phyloP scores from a whole-genome alignment of 768 basidiomycete genomes.

The Tubosaeta sp. region DNA sequence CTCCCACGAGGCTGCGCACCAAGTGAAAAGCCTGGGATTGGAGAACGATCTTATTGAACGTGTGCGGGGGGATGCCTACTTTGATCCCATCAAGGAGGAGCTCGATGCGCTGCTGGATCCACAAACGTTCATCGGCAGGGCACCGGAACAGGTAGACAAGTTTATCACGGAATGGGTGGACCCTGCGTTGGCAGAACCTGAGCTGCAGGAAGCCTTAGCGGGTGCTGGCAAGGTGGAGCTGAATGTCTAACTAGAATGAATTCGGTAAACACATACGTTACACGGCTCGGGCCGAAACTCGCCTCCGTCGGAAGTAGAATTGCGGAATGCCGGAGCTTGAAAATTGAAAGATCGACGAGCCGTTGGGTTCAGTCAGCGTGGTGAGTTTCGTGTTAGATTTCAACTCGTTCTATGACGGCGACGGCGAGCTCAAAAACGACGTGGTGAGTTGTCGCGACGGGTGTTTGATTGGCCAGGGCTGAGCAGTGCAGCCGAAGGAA shows the following conservation, averaged over 20 bases:
- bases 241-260: slow-evolving; percentile 30
- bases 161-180: slow-evolving; percentile 86
- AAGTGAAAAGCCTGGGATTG: slow-evolving; percentile 91
- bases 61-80: slow-evolving; percentile 77
- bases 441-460: slow-evolving; percentile 6
- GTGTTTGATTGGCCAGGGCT: background rate
- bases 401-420: background rate
- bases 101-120: slow-evolving; percentile 82
- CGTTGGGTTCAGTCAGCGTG: background rate
- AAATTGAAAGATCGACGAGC: slow-evolving; percentile 16
- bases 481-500: slow-evolving; percentile 9
- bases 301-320: slow-evolving; percentile 12
- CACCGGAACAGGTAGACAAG: slow-evolving; percentile 89
- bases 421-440: background rate
- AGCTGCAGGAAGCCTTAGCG: slow-evolving; percentile 50
- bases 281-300: slow-evolving; percentile 19
- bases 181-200: slow-evolving; percentile 67
- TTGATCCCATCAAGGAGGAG: slow-evolving; percentile 78
- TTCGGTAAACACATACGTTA: background rate
- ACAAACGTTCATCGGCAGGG: slow-evolving; percentile 84
- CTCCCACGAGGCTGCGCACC: slow-evolving; percentile 89
- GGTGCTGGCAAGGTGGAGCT: slow-evolving; percentile 60
- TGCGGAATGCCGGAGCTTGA: slow-evolving; percentile 15
- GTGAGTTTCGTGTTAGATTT: background rate
- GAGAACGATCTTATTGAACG: slow-evolving; percentile 96